A percentile compares a stretch with the other conserved stretches of the same genome.
Evolutionary conservation across 2,329 filamentous ascomycete species (phyloP).

Genomic region (Cordyceps fumosorosea): DNA sequence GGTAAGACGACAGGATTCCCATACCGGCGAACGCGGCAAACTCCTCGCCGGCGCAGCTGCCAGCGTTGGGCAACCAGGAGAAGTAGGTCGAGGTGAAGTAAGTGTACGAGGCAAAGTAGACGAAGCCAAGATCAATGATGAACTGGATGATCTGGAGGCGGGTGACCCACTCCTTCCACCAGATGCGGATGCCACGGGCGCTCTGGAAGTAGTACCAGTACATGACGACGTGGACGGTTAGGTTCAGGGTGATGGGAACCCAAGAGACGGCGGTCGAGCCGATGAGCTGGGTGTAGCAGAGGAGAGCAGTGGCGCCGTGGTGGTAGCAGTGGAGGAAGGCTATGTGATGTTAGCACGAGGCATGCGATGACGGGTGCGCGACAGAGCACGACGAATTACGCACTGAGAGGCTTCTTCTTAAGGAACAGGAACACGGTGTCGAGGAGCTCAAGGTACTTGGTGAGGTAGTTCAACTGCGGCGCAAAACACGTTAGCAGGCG

Average conservation of each 20-base stretch:
- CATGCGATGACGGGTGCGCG: background rate
- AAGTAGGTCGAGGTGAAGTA: slow-evolving; percentile 95
- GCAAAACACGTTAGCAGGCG: background rate
- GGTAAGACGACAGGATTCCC: slow-evolving; percentile 86
- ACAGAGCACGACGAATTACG: slow-evolving; percentile 14
- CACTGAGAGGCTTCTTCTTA: slow-evolving; percentile 95
- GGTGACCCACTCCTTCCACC: slow-evolving; percentile 99
- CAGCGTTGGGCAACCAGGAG: slow-evolving; percentile 72
- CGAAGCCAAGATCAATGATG: slow-evolving; percentile 92
- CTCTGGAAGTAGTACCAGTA: slow-evolving; percentile 99
- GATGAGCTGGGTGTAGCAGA: slow-evolving; percentile 96
- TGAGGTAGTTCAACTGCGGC: slow-evolving; percentile 85
- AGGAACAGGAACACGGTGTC: slow-evolving; percentile 96
- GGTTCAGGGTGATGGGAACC: slow-evolving; percentile 88
- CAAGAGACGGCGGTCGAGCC: slow-evolving; percentile 90
- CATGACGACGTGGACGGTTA: slow-evolving; percentile 95
- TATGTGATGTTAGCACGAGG: slow-evolving; percentile 21
- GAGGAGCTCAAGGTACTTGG: slow-evolving; percentile 92
- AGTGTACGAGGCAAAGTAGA: slow-evolving; percentile 99
- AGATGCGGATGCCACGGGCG: slow-evolving; percentile 88
- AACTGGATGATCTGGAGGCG: slow-evolving; percentile 96
- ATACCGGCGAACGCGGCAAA: slow-evolving; percentile 93
- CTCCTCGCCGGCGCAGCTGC: slow-evolving; percentile 89
- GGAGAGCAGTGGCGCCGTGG: slow-evolving; percentile 90
- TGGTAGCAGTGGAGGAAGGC: slow-evolving; percentile 99